Conservation (phyloP, 495 filamentous ascomycete species). For the Aspergillus sparsus region DNA sequence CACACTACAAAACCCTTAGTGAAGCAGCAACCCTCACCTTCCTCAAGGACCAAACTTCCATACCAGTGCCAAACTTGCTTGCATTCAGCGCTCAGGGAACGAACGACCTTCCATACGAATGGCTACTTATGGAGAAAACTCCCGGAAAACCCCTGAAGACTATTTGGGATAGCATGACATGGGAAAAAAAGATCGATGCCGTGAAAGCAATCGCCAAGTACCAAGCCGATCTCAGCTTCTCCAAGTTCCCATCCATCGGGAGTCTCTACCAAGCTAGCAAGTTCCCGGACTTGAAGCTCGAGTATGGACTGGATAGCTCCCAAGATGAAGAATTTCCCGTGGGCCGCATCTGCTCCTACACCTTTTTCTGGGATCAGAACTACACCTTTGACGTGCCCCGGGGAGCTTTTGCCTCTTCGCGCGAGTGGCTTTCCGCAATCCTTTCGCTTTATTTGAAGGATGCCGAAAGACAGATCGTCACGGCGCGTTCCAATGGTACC, state of each 20-base stretch:
- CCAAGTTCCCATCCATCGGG: conserved; percentile 1
- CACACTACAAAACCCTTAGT: conserved; percentile 52
- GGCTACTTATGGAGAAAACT: conserved; percentile 56
- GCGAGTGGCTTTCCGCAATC: not conserved
- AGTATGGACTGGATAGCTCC: not conserved
- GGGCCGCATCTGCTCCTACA: not conserved
- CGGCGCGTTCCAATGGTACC: not conserved
- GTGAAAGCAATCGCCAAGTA: not conserved
- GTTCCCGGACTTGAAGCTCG: not conserved
- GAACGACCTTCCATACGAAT: conserved; percentile 57
- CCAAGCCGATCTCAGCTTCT: not conserved
- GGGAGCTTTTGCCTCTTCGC: not conserved
- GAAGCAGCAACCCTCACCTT: conserved; percentile 57
- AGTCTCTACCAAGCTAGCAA: not conserved
- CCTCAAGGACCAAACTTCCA: conserved; percentile 42
- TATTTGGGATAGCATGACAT: conserved; percentile 41
- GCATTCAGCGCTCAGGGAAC: conserved; percentile 45
- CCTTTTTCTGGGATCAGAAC: not conserved
- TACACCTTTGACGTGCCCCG: conserved; percentile 1
- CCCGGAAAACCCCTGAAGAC: conserved; percentile 40
- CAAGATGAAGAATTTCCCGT: not conserved
- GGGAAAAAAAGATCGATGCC: not conserved
- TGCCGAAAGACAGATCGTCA: not conserved
- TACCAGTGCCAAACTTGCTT: conserved; percentile 54
- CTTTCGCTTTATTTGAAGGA: not conserved